A percentile compares a stretch with the other conserved stretches of the same genome.
Evolutionary conservation across 768 basidiomycete genomes (phyloP).

Genomic region (Porphyrellus cyaneotinctus): DNA sequence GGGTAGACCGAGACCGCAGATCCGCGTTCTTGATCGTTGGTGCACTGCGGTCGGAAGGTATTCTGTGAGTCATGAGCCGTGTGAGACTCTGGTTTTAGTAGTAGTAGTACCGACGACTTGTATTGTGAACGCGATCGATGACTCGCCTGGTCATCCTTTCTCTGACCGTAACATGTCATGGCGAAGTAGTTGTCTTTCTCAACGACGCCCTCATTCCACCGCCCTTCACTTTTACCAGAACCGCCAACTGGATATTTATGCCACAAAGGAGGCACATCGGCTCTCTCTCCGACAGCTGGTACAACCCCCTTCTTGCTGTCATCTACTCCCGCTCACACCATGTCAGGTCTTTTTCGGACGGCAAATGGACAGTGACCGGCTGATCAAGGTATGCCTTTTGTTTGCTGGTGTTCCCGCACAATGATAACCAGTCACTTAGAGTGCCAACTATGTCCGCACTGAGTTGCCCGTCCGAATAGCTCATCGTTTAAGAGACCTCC

Average conservation of each 20-base stretch:
- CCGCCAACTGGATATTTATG: constrained; percentile 76
- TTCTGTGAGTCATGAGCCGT: constrained; percentile 39
- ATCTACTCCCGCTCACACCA: constrained; percentile 1
- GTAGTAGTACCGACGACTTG: too few species aligned
- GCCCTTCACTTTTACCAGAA: constrained; percentile 77
- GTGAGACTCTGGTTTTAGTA: neutral
- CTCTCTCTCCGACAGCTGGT: constrained; percentile 80
- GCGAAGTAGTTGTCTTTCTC: constrained; percentile 12
- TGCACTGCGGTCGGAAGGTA: constrained; percentile 66
- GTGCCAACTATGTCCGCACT: constrained; percentile 86
- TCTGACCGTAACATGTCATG: constrained; percentile 25
- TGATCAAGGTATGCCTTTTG: constrained; percentile 56
- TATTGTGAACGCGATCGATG: neutral
- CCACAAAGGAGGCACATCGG: constrained; percentile 64
- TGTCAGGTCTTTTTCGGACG: constrained; percentile 81
- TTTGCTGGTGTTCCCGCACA: neutral
- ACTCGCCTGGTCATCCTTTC: neutral
- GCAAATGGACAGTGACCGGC: constrained; percentile 70
- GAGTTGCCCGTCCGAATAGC: constrained; percentile 87
- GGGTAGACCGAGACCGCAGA: constrained; percentile 72
- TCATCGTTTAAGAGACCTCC: constrained; percentile 82
- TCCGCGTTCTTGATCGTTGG: constrained; percentile 80
- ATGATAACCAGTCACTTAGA: constrained; percentile 40
- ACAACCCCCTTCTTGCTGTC: constrained; percentile 17
- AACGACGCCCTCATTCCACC: constrained; percentile 32